Percentiles rank a stretch among this genome's conserved stretches.
These are phyloP conservation scores for Nakazawaea molendinolei DNA, from an alignment of 805 yeast genomes.

Conservation along the genomic window DNA sequence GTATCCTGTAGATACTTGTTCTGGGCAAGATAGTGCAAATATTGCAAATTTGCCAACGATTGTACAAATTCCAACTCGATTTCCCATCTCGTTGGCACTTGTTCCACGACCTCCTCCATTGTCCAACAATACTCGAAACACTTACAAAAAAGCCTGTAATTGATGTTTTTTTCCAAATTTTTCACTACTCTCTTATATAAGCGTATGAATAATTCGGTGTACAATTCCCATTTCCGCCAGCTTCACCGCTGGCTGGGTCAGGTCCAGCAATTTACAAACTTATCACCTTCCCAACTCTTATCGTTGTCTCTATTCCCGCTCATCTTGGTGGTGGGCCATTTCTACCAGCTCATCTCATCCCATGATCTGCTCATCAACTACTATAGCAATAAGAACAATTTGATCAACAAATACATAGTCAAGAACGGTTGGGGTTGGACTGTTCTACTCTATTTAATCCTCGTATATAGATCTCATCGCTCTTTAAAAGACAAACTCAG, in stretches of 20 bases:
- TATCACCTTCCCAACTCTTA: slow-evolving; percentile 8
- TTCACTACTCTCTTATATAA: background rate
- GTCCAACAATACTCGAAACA: too few relatives aligned
- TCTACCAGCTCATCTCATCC: slow-evolving; percentile 38
- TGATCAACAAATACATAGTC: slow-evolving; percentile 70
- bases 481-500: background rate
- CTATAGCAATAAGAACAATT: slow-evolving; percentile 56
- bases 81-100: slow-evolving; percentile 51
- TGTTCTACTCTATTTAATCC: slow-evolving; percentile 19
- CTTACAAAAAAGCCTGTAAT: too few relatives aligned
- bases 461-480: too few relatives aligned
- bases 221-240: too few relatives aligned
- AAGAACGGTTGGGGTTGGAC: slow-evolving; percentile 96
- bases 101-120: background rate
- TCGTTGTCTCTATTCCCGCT: slow-evolving; percentile 25
- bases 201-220: too few relatives aligned
- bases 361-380: slow-evolving; percentile 40
- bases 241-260: too few relatives aligned
- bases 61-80: slow-evolving; percentile 91
- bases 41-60: slow-evolving; percentile 83
- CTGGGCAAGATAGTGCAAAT: slow-evolving; percentile 81
- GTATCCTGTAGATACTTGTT: slow-evolving; percentile 67
- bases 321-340: slow-evolving; percentile 45
- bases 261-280: background rate
- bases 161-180: background rate